Evolutionary conservation across 1,284 basidiomycete genomes (phyloP).

Genomic region (Pholiota adiposa): DNA sequence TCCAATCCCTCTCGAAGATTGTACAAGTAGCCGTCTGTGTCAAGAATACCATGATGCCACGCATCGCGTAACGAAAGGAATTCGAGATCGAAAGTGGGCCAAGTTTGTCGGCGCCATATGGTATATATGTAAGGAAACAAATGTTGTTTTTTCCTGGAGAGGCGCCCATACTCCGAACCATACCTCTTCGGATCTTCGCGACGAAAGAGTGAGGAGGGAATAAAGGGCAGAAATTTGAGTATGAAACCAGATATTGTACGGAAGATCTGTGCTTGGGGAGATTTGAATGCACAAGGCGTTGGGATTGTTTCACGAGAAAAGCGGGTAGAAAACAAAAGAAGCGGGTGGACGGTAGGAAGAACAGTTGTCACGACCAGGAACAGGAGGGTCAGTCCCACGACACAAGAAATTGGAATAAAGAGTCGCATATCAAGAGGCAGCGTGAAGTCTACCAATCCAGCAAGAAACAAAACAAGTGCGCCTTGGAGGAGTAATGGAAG

Average conservation of each 20-base stretch:
- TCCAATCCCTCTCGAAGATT: neutral
- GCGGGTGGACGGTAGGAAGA: constrained; percentile 15
- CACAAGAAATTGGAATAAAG: constrained; percentile 2
- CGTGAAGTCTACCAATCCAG: constrained; percentile 27
- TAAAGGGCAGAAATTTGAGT: neutral
- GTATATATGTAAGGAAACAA: neutral
- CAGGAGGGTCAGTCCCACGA: constrained; percentile 9
- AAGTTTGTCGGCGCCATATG: neutral
- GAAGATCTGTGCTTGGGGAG: constrained; percentile 18
- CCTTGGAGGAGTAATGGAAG: constrained; percentile 35
- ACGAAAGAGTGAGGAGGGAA: neutral
- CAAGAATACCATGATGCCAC: neutral
- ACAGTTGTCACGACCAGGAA: constrained; percentile 17
- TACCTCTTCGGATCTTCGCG: too few relatives aligned
- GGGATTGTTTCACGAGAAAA: constrained; percentile 4
- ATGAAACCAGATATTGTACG: neutral
- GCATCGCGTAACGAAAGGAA: neutral
- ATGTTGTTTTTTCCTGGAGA: neutral
- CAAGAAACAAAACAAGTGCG: constrained; percentile 34
- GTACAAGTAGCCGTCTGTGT: neutral
- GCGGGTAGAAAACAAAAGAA: constrained; percentile 1
- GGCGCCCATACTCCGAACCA: neutral
- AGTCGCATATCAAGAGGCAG: constrained; percentile 9
- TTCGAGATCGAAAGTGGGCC: neutral
- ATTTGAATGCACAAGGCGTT: constrained; percentile 17